A percentile compares a stretch with the other conserved stretches of the same genome.
Evolutionary conservation across 176 grass and related monocot species (phyloP).

Genomic region (Cymbopogon citratus): DNA sequence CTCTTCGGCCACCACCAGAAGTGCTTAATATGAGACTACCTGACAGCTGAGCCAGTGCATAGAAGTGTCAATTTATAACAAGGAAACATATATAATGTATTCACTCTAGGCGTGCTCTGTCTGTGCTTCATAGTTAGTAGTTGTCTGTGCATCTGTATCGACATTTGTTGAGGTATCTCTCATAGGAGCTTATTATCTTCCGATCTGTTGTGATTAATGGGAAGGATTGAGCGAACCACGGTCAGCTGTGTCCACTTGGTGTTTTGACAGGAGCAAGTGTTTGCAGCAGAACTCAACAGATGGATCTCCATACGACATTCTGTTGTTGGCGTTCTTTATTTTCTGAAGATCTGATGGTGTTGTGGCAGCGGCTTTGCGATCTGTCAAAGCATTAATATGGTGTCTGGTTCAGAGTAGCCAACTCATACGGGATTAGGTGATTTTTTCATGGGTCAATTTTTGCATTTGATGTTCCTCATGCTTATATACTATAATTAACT

Average conservation of each 20-base stretch:
- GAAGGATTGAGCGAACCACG: neutral
- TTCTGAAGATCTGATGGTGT: neutral
- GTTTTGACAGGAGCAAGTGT: neutral
- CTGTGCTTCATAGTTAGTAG: conserved; percentile 19
- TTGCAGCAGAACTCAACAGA: neutral
- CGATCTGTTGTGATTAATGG: neutral
- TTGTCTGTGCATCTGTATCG: neutral
- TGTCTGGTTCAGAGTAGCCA: neutral
- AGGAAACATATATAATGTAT: neutral
- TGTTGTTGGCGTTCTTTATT: neutral
- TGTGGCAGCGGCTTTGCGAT: neutral
- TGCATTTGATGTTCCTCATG: neutral
- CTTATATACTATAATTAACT: neutral
- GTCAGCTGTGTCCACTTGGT: neutral
- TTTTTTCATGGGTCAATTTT: neutral
- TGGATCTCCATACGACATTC: neutral
- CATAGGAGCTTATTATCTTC: neutral
- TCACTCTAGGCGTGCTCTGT: conserved; percentile 5
- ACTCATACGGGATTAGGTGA: neutral
- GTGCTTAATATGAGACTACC: conserved; percentile 62
- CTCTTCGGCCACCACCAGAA: conserved; percentile 70
- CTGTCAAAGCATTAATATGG: neutral
- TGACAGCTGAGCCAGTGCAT: conserved; percentile 49
- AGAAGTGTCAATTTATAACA: conserved; percentile 23
- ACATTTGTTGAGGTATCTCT: conserved; percentile 3